These are phyloP conservation scores for Mycena galericulata DNA, from an alignment of 768 basidiomycete genomes.

Conservation along the genomic window DNA sequence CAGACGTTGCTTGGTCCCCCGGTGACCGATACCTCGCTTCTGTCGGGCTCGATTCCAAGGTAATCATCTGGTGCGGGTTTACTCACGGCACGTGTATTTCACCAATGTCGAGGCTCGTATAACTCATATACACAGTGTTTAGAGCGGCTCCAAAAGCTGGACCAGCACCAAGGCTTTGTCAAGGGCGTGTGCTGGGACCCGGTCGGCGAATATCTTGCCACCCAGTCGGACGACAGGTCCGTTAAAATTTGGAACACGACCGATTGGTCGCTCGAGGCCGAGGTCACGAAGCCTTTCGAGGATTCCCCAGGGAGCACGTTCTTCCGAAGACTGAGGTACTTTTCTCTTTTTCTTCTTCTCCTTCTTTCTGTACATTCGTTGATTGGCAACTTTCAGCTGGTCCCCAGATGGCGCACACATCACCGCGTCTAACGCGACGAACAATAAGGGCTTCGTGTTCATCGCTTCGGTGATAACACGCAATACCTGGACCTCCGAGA, in stretches of 20 bases:
- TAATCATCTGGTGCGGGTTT: slow-evolving; percentile 94
- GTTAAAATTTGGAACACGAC: slow-evolving; percentile 97
- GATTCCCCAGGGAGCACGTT: slow-evolving; percentile 96
- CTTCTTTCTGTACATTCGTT: not conserved
- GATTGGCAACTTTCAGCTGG: slow-evolving; percentile 71
- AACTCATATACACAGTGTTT: slow-evolving; percentile 17
- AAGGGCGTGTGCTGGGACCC: slow-evolving; percentile 99
- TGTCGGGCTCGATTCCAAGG: slow-evolving; percentile 91
- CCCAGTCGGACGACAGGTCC: slow-evolving; percentile 95
- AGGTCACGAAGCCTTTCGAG: slow-evolving; percentile 90
- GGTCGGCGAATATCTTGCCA: slow-evolving; percentile 97
- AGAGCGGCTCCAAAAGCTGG: slow-evolving; percentile 89
- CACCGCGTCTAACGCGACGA: slow-evolving; percentile 97
- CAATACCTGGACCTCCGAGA: slow-evolving; percentile 90
- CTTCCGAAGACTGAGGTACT: slow-evolving; percentile 88
- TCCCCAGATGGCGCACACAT: slow-evolving; percentile 99
- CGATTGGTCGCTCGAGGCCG: slow-evolving; percentile 89
- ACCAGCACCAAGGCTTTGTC: slow-evolving; percentile 94
- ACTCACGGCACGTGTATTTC: slow-evolving; percentile 75
- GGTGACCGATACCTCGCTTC: slow-evolving; percentile 94
- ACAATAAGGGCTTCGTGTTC: slow-evolving; percentile 95
- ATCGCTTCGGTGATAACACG: slow-evolving; percentile 96
- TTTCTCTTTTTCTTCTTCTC: not conserved
- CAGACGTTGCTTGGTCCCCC: slow-evolving; percentile 95
- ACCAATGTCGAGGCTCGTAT: not conserved